phyloP scores from a whole-genome alignment of 2,329 filamentous ascomycete genomes.

The Parafenestella ontariensis region DNA sequence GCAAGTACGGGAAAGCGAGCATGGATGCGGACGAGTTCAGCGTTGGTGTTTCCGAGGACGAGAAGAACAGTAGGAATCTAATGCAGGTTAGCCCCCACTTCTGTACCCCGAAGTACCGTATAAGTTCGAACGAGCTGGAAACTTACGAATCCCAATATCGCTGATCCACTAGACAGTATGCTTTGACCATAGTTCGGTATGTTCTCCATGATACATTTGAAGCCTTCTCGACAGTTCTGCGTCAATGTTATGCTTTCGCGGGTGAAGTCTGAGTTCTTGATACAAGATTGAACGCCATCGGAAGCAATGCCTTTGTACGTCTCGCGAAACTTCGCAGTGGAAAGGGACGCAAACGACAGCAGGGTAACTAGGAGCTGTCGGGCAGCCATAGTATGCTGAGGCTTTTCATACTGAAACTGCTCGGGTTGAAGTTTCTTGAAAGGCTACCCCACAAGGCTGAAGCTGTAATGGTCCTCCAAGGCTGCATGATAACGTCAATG shows the following conservation, averaged over 20 bases:
- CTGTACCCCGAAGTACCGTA: not conserved
- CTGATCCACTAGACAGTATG: conserved; percentile 4
- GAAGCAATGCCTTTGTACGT: not conserved
- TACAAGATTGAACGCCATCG: not conserved
- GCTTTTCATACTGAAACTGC: not conserved
- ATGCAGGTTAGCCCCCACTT: not conserved
- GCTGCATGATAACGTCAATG: not conserved
- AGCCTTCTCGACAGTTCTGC: not conserved
- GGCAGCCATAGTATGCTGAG: not conserved
- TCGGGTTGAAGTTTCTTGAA: not conserved
- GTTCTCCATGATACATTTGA: conserved; percentile 7
- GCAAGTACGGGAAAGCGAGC: not conserved
- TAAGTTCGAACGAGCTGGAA: not conserved
- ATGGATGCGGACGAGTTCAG: not conserved
- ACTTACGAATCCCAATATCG: conserved; percentile 7
- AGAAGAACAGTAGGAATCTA: conserved; percentile 3
- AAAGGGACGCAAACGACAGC: not conserved
- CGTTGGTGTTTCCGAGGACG: not conserved
- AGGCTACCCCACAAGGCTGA: not conserved
- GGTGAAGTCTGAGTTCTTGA: not conserved
- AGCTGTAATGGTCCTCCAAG: not conserved
- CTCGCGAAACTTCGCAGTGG: not conserved
- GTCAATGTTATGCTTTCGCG: not conserved
- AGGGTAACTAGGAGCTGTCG: not conserved
- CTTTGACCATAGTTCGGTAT: conserved; percentile 2